Evolutionary conservation across 441 rosid genomes (phyloP).

Genomic region (Bruguiera hainesii): DNA sequence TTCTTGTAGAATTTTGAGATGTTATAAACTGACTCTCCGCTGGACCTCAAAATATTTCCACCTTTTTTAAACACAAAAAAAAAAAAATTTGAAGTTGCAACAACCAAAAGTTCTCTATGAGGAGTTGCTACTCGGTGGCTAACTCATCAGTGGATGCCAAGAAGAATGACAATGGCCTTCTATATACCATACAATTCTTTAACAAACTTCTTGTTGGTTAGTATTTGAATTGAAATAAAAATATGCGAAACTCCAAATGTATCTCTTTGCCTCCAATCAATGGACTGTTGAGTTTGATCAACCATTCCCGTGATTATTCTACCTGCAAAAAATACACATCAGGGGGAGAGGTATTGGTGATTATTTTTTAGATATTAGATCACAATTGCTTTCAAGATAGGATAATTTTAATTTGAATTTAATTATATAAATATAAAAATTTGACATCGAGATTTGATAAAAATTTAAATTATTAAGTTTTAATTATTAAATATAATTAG

Average conservation of each 20-base stretch:
- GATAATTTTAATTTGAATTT: no score
- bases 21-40: slow-evolving; percentile 21
- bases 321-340: no score
- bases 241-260: slow-evolving; percentile 17
- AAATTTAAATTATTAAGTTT: no score
- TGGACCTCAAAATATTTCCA: slow-evolving; percentile 25
- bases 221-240: slow-evolving; percentile 30
- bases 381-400: no score
- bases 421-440: no score
- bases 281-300: slow-evolving; percentile 1
- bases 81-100: slow-evolving; percentile 29
- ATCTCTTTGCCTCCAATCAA: neutral
- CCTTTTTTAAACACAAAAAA: neutral
- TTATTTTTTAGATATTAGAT: no score
- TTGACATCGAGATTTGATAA: no score
- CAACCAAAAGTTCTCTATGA: slow-evolving; percentile 29
- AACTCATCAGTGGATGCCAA: slow-evolving; percentile 12
- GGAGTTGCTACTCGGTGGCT: slow-evolving; percentile 14
- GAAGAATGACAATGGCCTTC: slow-evolving; percentile 19
- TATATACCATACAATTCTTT: slow-evolving; percentile 19
- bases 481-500: no score
- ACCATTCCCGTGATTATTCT: no score
- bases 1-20: slow-evolving; percentile 24
- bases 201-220: slow-evolving; percentile 15
- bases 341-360: no score